Percentiles rank a stretch among this genome's conserved stretches.
phyloP scores from a whole-genome alignment of 1,284 basidiomycete species.

The Marasmius tenuissimus region DNA sequence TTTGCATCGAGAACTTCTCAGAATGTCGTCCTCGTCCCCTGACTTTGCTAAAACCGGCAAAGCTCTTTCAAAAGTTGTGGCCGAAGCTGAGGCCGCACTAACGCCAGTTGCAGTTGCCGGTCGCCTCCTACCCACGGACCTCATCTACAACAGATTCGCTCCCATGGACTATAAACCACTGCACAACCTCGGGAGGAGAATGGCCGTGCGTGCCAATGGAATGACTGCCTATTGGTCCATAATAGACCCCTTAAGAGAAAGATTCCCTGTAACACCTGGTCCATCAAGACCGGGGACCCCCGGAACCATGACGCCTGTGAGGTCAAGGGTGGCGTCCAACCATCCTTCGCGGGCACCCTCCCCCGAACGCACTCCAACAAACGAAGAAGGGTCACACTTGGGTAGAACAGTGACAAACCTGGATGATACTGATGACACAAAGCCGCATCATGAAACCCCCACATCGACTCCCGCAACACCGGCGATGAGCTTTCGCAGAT shows the following conservation, averaged over 20 bases:
- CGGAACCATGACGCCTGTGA: constrained; percentile 24
- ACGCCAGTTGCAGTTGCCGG: constrained; percentile 53
- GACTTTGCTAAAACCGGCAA: constrained; percentile 40
- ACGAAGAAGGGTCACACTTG: background rate
- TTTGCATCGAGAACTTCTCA: constrained; percentile 49
- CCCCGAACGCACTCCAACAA: constrained; percentile 18
- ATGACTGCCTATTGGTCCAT: constrained; percentile 64
- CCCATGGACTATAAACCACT: constrained; percentile 60
- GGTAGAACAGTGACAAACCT: background rate
- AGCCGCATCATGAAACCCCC: background rate
- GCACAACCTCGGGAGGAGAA: constrained; percentile 48
- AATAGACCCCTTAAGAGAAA: constrained; percentile 59
- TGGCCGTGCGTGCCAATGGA: constrained; percentile 63
- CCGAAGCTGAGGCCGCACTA: constrained; percentile 55
- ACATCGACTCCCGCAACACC: constrained; percentile 20
- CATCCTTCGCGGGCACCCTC: constrained; percentile 13
- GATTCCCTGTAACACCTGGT: constrained; percentile 53
- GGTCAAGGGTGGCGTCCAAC: constrained; percentile 16
- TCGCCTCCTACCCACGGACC: constrained; percentile 60
- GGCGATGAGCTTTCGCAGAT: constrained; percentile 20
- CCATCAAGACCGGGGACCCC: constrained; percentile 43
- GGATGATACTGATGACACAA: background rate
- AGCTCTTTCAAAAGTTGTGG: constrained; percentile 36
- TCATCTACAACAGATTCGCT: constrained; percentile 63
- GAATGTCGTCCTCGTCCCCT: constrained; percentile 42